These are phyloP conservation scores for Phytophthora tubulina DNA, from an alignment of 352 stramenopile genomes.

Conservation along the genomic window DNA sequence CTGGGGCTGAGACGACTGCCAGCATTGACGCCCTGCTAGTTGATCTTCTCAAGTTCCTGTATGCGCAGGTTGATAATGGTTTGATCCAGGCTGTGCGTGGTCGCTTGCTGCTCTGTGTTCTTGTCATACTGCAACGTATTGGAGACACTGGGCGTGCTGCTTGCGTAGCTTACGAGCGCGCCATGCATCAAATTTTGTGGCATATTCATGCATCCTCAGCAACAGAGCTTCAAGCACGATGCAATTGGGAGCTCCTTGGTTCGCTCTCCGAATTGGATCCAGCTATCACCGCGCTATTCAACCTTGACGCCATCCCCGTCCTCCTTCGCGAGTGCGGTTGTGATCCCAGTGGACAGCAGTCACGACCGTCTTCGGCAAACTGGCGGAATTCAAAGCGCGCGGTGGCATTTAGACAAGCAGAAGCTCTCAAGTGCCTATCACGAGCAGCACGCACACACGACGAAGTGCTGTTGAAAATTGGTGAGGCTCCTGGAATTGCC, in stretches of 20 bases:
- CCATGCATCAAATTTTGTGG: slow-evolving; percentile 62
- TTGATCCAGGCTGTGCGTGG: slow-evolving; percentile 49
- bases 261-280: slow-evolving; percentile 66
- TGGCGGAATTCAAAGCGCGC: slow-evolving; percentile 24
- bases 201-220: slow-evolving; percentile 43
- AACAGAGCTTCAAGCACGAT: slow-evolving; percentile 45
- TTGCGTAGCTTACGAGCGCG: slow-evolving; percentile 60
- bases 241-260: slow-evolving; percentile 67
- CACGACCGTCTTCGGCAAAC: slow-evolving; percentile 17
- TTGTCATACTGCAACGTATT: slow-evolving; percentile 66
- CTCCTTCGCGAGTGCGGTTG: slow-evolving; percentile 62
- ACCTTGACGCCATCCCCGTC: slow-evolving; percentile 65
- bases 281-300: slow-evolving; percentile 69
- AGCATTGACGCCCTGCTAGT: slow-evolving; percentile 50
- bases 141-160: slow-evolving; percentile 60
- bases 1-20: slow-evolving; percentile 33
- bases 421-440: slow-evolving; percentile 77
- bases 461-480: slow-evolving; percentile 77
- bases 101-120: slow-evolving; percentile 59
- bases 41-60: slow-evolving; percentile 54
- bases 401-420: slow-evolving; percentile 46
- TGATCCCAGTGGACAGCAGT: slow-evolving; percentile 4
- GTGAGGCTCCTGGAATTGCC: slow-evolving; percentile 51
- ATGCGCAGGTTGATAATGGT: slow-evolving; percentile 45
- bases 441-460: slow-evolving; percentile 62